phyloP scores from a whole-genome alignment of 495 filamentous ascomycete species.

The Daldinia vernicosa region DNA sequence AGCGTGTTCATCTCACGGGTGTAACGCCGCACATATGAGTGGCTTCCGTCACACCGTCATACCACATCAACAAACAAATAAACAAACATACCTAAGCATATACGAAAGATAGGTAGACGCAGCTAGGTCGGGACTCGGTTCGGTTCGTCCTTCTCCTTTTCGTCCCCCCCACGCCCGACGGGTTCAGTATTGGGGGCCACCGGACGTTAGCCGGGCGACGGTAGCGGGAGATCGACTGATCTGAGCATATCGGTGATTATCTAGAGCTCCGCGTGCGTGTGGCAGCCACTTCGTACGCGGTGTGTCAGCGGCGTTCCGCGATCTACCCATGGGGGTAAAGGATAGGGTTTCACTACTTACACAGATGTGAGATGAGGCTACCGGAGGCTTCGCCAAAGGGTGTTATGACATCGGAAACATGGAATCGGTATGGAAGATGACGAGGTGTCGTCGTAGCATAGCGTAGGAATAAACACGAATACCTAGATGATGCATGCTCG shows the following conservation, averaged over 20 bases:
- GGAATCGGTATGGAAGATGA: constrained; percentile 5
- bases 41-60: constrained; percentile 12
- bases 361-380: constrained; percentile 2
- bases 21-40: not conserved
- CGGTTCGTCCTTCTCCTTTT: not conserved
- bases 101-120: constrained; percentile 9
- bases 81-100: constrained; percentile 14
- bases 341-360: constrained; percentile 19
- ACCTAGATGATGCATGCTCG: not conserved
- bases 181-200: not conserved
- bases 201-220: not conserved
- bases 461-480: not conserved
- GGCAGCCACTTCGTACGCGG: constrained; percentile 3
- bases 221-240: not conserved
- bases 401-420: constrained; percentile 11
- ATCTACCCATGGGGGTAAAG: not conserved
- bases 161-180: constrained; percentile 2
- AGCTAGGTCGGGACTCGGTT: not conserved
- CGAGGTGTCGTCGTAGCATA: constrained; percentile 5
- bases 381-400: not conserved
- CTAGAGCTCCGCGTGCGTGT: not conserved
- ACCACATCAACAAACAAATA: constrained; percentile 12
- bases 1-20: constrained; percentile 10
- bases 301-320: constrained; percentile 27
- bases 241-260: constrained; percentile 3